phyloP scores from a whole-genome alignment of 192 early-diverging fungal species.

The Linnemannia hyalina region DNA sequence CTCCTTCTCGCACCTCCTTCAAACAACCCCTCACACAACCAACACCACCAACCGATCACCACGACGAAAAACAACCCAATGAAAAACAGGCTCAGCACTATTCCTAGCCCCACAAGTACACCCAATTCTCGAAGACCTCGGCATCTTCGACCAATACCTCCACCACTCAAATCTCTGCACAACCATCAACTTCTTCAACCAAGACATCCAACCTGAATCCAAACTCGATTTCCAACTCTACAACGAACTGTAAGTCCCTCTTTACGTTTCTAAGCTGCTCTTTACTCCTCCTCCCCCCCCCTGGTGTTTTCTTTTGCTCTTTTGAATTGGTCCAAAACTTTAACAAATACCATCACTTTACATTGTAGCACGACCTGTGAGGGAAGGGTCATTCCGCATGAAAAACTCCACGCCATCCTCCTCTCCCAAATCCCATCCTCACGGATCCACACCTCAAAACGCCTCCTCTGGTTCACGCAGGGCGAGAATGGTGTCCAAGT shows the following conservation, averaged over 20 bases:
- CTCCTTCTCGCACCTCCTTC: not conserved
- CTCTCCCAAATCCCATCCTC: not conserved
- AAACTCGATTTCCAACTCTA: not conserved
- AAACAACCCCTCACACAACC: not conserved
- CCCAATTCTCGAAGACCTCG: not conserved
- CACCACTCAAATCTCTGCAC: not conserved
- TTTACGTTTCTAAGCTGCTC: too few species aligned
- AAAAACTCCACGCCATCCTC: not conserved
- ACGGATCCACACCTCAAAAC: constrained; percentile 8
- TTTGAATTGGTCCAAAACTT: not conserved
- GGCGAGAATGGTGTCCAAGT: constrained; percentile 14
- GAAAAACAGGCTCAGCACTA: not conserved
- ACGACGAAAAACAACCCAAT: too few species aligned
- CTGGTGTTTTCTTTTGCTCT: not conserved
- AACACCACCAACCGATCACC: too few species aligned
- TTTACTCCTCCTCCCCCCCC: not conserved
- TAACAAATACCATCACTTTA: not conserved
- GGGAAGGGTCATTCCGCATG: not conserved
- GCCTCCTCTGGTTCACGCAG: not conserved
- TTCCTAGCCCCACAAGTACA: not conserved
- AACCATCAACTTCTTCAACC: not conserved
- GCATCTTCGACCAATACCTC: not conserved
- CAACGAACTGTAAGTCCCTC: not conserved
- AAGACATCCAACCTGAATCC: not conserved
- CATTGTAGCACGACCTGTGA: not conserved